Percentiles rank a stretch among this genome's conserved stretches.
Conservation (phyloP, 768 basidiomycete species). For the Udeniomyces megalosporus region DNA sequence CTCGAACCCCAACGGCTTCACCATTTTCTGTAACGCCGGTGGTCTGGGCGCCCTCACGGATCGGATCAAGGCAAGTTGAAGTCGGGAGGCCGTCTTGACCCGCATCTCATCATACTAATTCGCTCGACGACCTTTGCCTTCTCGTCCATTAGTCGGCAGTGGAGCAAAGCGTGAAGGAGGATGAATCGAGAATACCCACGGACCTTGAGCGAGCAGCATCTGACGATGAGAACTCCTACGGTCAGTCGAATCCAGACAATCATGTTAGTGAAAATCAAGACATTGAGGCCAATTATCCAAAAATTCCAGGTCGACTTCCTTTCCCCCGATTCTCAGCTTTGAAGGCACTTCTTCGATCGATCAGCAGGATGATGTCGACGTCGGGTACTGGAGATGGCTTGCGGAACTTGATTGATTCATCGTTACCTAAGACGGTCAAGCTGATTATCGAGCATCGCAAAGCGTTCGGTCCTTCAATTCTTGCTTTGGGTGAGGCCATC, state of each 20-base stretch:
- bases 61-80: conserved; percentile 59
- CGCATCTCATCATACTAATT: not conserved
- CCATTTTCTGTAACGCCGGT: conserved; percentile 62
- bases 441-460: conserved; percentile 67
- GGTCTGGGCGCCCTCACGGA: conserved; percentile 75
- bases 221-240: conserved; percentile 37
- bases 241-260: no score
- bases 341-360: conserved; percentile 75
- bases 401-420: conserved; percentile 80
- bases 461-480: conserved; percentile 70
- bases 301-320: conserved; percentile 56
- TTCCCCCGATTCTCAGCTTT: conserved; percentile 62
- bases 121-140: not conserved
- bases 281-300: no score
- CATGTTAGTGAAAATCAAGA: no score
- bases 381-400: conserved; percentile 79
- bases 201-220: conserved; percentile 24
- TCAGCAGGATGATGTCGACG: conserved; percentile 95
- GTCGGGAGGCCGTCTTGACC: not conserved
- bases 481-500: conserved; percentile 53
- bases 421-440: conserved; percentile 67
- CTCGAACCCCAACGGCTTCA: conserved; percentile 71
- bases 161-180: conserved; percentile 46
- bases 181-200: conserved; percentile 30
- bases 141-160: conserved; percentile 41